Evolutionary conservation across 2,329 filamentous ascomycete genomes (phyloP), one percentile per base, ranked within the genome.

Genomic region (Coccinonectria pachysandricola): DNA sequence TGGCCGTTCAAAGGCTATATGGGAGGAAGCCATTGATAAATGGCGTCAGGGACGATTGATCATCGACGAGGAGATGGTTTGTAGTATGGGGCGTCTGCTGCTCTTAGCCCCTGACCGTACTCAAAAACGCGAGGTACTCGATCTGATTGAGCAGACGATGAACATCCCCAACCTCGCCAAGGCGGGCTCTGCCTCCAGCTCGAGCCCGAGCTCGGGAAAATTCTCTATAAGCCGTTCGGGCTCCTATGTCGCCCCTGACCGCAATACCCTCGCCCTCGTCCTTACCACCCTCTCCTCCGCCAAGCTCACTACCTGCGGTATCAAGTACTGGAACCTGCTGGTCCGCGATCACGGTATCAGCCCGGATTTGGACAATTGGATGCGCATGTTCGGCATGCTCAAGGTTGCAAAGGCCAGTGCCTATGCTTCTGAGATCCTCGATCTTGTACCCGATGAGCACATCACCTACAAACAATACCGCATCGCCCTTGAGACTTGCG

Each of bases 71-170:
- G 60, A 71, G 29, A 61, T 96, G 12, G 79, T 92, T 4, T 79
- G 74, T 45, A 67, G 80, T 15, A 93, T 96, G 82, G 85, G 78
- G 5, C 68, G 77, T 18, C 42, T 94, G 3, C 62, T 96, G n/a
- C 57, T 86, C 12, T 58, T 78, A 25, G 75, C 80, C 10, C 59
- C 65, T 8, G 60, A 69, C 11, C 39, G 35, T 8, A 54, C 63
- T 25, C 77, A 91, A 40, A 76, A 69, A 52, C 72, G 79, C 35
- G 73, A 84, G 42, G 62, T 94, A 3, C 65, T 94, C 12, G 71
- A 71, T 19, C 61, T 95, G 12, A 56, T 92, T n/a, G 68, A 85
- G 39, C 78, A 94, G 54, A 82, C 85, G 1, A 87, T 88, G 74
- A 69, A 73, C 23, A 68, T 94, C 21, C 72, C 78, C 17, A 70